These are phyloP conservation scores for Elaeis guineensis DNA, from an alignment of 176 grass and related monocot species.

Conservation along the genomic window DNA sequence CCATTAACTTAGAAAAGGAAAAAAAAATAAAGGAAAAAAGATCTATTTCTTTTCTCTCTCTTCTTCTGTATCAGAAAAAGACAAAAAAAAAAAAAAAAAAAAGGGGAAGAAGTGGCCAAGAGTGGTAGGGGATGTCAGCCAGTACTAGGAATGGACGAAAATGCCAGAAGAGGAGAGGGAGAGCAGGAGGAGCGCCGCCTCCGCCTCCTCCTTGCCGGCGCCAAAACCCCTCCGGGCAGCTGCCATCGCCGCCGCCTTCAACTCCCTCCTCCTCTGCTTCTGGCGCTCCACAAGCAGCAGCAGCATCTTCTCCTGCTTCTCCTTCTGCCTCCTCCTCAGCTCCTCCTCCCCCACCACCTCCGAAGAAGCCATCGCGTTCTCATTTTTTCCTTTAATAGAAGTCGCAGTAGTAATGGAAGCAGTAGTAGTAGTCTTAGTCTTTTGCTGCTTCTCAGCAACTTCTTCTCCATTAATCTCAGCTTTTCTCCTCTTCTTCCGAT, in stretches of 20 bases:
- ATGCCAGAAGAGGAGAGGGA: conserved; percentile 21
- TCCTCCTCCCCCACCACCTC: conserved; percentile 8
- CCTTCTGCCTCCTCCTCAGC: conserved; percentile 3
- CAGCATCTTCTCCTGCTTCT: conserved; percentile 25
- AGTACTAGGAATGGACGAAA: conserved; percentile 1
- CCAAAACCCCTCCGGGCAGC: no score
- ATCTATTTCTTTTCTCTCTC: no score
- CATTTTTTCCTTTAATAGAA: neutral
- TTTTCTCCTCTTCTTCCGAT: conserved; percentile 24
- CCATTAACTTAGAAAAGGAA: no score
- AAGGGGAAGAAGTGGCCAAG: no score
- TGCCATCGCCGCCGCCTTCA: neutral
- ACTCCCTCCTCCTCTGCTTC: neutral
- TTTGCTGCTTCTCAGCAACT: neutral
- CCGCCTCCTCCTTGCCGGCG: conserved; percentile 5
- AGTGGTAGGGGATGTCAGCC: no score
- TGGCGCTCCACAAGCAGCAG: conserved; percentile 1
- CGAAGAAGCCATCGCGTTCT: neutral
- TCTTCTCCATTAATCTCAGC: neutral
- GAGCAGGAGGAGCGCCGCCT: conserved; percentile 16
- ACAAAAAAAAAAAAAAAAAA: no score
- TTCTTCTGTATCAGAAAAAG: no score
- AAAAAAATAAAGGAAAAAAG: no score
- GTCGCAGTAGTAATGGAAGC: neutral
- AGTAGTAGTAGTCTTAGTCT: neutral